Evolutionary conservation across 176 grass and related monocot species (phyloP), one percentile per base, ranked within the genome.

Genomic region (Hordeum marinum): DNA sequence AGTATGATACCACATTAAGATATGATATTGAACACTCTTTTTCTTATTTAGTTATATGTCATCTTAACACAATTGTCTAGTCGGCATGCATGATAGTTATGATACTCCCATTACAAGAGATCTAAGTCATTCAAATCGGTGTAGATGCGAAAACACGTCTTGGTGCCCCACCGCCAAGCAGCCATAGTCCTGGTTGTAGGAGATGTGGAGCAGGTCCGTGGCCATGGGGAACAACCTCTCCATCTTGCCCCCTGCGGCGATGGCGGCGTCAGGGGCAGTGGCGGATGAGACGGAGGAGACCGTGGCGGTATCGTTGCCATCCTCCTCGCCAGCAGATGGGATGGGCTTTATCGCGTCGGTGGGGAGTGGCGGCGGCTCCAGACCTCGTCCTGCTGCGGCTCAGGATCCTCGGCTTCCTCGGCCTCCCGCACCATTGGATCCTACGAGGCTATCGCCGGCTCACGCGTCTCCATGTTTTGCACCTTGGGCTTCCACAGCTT

Each of bases 181-280:
- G 21, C 93, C 93, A 31, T 96, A 68, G 83, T 99, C 96, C 90
- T 99, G 96, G 68, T 96, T 99, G 90, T 92, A 99, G 63, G 96
- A 96, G 29, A 96, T 66, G 79, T 99, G 96, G 20, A 99, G 90
- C 9, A 90, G 89, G 39, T 87, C 76, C 75, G 83, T 87, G 9
- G 89, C 81, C 6, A 68, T 60, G 4, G 81, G 89, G 68, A 32
- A 39, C 0, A 67, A 46, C 27, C 60, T 59, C 3, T 61, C 75
- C 8, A 25, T 3, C 3, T 1, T 75, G 0, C 10, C 25, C 2
- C 64, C 29, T 3, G 42, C 11, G 5, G 20, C 7, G 6, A 39
- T 7, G 1, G 79, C 8, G 64, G 64, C 64, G 66, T 40, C 25
- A 21, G 15, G 0, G 36, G 46, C 15, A 15, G 64, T 15, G 41